phyloP scores from a whole-genome alignment of 1,284 basidiomycete genomes.

The Leccinum olivaceoglutinosum region DNA sequence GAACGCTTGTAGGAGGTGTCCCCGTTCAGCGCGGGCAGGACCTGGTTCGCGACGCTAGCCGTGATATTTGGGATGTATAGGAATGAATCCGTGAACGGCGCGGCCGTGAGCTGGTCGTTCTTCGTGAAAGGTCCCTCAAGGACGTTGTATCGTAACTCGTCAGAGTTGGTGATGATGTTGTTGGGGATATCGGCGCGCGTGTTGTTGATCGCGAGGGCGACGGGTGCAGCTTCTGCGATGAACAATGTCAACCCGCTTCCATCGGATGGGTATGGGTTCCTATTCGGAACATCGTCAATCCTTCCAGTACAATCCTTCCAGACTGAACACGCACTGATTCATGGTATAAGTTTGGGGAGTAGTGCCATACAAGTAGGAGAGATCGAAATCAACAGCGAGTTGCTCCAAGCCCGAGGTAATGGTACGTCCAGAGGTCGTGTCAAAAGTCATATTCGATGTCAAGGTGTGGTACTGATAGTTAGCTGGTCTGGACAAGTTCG shows the following conservation, averaged over 20 bases:
- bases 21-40: conserved; percentile 51
- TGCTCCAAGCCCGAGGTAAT: conserved; percentile 53
- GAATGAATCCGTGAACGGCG: conserved; percentile 60
- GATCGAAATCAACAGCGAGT: conserved; percentile 49
- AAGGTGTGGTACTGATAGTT: conserved; percentile 51
- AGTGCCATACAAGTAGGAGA: conserved; percentile 55
- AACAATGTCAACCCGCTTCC: conserved; percentile 59
- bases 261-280: conserved; percentile 62
- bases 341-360: conserved; percentile 73
- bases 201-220: conserved; percentile 57
- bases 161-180: conserved; percentile 70
- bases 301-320: not conserved
- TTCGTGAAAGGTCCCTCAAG: conserved; percentile 66
- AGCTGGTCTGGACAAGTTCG: not conserved
- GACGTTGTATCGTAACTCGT: conserved; percentile 72
- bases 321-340: conserved; percentile 37
- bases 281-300: conserved; percentile 18
- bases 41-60: conserved; percentile 43
- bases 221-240: conserved; percentile 51
- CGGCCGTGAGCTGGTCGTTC: conserved; percentile 74
- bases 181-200: conserved; percentile 54
- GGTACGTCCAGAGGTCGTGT: conserved; percentile 44
- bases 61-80: conserved; percentile 51
- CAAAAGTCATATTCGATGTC: conserved; percentile 42
- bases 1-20: conserved; percentile 34